Percentiles rank a stretch among this genome's conserved stretches.
These are phyloP conservation scores for Backusella westeae DNA, from an alignment of 192 early-diverging fungal genomes.

Conservation along the genomic window DNA sequence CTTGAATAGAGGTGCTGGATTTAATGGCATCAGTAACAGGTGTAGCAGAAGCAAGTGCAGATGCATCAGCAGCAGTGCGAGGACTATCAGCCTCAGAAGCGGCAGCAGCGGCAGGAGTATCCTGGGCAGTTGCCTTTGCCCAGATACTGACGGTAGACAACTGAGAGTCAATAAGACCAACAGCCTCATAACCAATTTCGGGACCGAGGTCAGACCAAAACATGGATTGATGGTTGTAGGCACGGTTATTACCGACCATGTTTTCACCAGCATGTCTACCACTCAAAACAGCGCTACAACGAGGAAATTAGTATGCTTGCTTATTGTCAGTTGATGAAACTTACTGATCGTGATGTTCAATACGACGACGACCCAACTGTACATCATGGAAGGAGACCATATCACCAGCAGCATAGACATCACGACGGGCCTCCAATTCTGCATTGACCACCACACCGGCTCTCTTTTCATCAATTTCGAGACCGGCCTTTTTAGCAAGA, in stretches of 20 bases:
- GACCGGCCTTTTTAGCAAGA: constrained; percentile 54
- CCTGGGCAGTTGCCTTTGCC: constrained; percentile 47
- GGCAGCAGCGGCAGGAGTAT: constrained; percentile 26
- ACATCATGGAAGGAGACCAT: constrained; percentile 64
- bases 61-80: constrained; percentile 27
- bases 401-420: constrained; percentile 67
- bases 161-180: constrained; percentile 56
- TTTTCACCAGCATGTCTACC: constrained; percentile 63
- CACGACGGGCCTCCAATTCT: constrained; percentile 58
- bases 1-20: background rate
- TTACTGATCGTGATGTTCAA: constrained; percentile 65
- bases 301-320: background rate
- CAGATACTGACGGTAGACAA: constrained; percentile 61
- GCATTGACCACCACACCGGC: constrained; percentile 65
- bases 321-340: background rate
- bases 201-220: constrained; percentile 61
- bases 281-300: constrained; percentile 47
- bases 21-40: constrained; percentile 29
- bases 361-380: constrained; percentile 60
- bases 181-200: constrained; percentile 54
- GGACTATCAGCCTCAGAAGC: constrained; percentile 33
- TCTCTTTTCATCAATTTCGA: constrained; percentile 57
- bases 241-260: constrained; percentile 50
- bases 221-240: constrained; percentile 62
- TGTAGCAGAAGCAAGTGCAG: constrained; percentile 31